Conservation (phyloP, 352 stramenopile species). For the Globisporangium alternatum region DNA sequence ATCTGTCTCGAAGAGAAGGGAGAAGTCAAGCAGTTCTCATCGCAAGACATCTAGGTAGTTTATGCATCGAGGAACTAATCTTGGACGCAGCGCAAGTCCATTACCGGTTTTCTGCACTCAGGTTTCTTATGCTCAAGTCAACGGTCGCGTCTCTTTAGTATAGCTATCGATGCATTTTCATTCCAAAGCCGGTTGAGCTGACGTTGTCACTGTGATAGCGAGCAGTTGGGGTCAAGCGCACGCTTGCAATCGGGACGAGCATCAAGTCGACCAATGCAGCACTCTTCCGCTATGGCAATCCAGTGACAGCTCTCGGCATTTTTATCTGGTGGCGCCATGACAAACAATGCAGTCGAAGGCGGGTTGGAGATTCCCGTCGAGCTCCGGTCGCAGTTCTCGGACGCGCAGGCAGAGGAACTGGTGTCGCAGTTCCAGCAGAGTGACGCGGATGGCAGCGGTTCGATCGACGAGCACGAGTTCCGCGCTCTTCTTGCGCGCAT, state of each 20-base stretch:
- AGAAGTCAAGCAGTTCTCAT: background rate
- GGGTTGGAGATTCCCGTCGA: constrained; percentile 40
- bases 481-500: constrained; percentile 49
- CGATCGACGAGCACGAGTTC: constrained; percentile 69
- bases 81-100: background rate
- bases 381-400: constrained; percentile 39
- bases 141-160: constrained; percentile 1
- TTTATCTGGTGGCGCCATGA: background rate
- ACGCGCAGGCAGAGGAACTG: constrained; percentile 54
- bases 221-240: background rate
- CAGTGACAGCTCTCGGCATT: background rate
- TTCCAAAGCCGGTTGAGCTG: background rate
- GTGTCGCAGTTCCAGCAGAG: constrained; percentile 56
- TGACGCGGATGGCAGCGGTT: constrained; percentile 48
- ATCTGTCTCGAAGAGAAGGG: background rate
- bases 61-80: background rate
- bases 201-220: background rate
- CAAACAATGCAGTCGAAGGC: constrained; percentile 2
- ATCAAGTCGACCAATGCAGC: background rate
- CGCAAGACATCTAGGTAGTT: background rate
- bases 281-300: background rate
- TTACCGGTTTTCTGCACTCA: background rate
- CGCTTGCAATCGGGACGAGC: background rate
- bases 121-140: background rate
- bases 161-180: background rate